Evolutionary conservation across 495 filamentous ascomycete species (phyloP), one percentile per base, ranked within the genome.

Genomic region (Extremus antarcticus): DNA sequence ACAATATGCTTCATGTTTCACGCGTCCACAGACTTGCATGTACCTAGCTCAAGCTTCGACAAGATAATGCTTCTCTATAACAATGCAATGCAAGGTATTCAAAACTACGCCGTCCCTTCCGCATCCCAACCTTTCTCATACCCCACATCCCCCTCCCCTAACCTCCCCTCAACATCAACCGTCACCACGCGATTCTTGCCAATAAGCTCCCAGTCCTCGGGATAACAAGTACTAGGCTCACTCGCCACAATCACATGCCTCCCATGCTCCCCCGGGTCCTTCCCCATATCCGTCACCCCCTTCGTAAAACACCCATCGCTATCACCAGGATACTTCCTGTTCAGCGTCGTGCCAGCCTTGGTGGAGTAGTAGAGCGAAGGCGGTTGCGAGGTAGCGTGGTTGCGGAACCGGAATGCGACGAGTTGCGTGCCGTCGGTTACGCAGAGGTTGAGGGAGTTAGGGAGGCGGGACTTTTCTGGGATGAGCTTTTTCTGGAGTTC

Each of bases 191-290:
- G 50, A 58, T 78, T 78, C 63, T 66, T 68, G 21, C 61, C 62
- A 40, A 78, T 71, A 53, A 76, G 58, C 51, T 68, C 59, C 75
- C 75, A 77, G 45, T 78, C 73, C 35, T 64, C 62, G 38, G 64
- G 51, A 24, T 73, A 66, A 54, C 74, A 75, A 32, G 75, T 77
- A 7, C 66, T 71, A 20, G 75, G 75, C 62, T 78, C 75, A 53
- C 73, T 75, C 16, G 74, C 73, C 32, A 78, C 63, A 58, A 78
- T 77, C 7, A 73, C 64, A 60, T 78, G 75, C 29, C 62, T 68
- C 4, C 73, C 74, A 63, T 74, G 72, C 19, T 62, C 63, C 25
- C 66, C 68, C 23, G 66, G 65, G 15, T 51, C 50, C 32, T 51
- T 59, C 39, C 59, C 66, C 10, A 53, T 63, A 19, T 57, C 69